Evolutionary conservation across 1,284 basidiomycete species (phyloP), one percentile per base, ranked within the genome.

Genomic region (Papiliotrema terrestris): DNA sequence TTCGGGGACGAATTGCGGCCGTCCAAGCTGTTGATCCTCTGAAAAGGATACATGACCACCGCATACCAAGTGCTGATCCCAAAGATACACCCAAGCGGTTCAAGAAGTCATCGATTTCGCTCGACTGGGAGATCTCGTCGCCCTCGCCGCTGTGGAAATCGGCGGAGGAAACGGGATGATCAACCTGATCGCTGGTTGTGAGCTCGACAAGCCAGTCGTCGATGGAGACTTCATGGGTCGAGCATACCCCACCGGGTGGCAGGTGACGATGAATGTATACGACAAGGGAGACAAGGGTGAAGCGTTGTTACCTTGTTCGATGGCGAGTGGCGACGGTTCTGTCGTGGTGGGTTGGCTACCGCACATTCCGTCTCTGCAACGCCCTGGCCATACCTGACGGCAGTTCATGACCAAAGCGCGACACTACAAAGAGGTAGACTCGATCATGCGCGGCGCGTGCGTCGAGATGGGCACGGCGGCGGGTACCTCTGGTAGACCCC

Each of bases 131-230:
- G 58, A 59, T 1, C n/a, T 58, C 25, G 62, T 37, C n/a, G 66
- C 49, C 9, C 55, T 68, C 9, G 53, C 54, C 2, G 62, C 64
- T 0, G 50, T 68, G 6, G 64, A 67, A 56, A 66, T 84, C 45
- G 83, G 83, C 15, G 83, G 83, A 11, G 80, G 79, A 15, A 84
- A 84, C 61, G 83, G 83, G 35, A 78, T 84, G 60, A 77, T 83
- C 69, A 78, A 80, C 22, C 77, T 83, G 67, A 72, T 81, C 20
- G 72, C 76, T 6, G 57, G 48, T 32, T 32, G 29, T 6, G 41
- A 61, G 39, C 55, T 74, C 19, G 65, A 73, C 49, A 56, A 78
- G 26, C 79, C 79, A n/a, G 71, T 78, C 6, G 58, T 81, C 32
- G 80, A 81, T 56, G 79, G 75, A 36, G 83, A 84, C 52, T 69